Evolutionary conservation across 108 stramenopile genomes (phyloP), one percentile per base, ranked within the genome.

Genomic region (Pseudonitzschia multistriata): DNA sequence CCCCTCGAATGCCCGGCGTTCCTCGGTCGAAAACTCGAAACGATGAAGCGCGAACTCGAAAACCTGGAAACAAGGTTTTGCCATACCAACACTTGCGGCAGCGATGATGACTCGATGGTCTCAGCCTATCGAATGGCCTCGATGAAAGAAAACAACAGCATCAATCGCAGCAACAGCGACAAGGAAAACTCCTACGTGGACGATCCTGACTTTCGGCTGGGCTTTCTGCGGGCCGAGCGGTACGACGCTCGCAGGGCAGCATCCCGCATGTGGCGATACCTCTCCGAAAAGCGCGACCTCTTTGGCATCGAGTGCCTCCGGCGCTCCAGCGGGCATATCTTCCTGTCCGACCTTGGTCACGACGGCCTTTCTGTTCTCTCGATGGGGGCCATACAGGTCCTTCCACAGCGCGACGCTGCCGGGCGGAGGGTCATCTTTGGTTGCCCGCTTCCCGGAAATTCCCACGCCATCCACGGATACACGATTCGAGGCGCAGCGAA

Each of bases 141-240:
- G 15, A 17, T 13, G 15, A 10, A 10, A 2, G 42, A 1, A 2
- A 4, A 6, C 15, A 3, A 45, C 42, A 45, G 17, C 11, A 45
- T 17, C 42, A 45, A 45, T 17, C 3, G 17, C 42, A 4, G 17
- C 42, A 45, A 45, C 37, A 37, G 8, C 37, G 8, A 37, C 37
- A 37, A 37, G 6, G 5, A 37, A 5, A 37, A 37, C 37, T 8
- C 5, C 19, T 27, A 35, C 42, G 62, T 62, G 19, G 15, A 27
- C 10, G 5, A 42, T 37, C 17, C 33, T 22, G 35, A n/a, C 10
- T 34, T 62, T 37, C 7, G 15, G 25, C 8, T 40, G 10, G 62
- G 22, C 0, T 62, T 62, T 40, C 27, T 62, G 42, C 33, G 62
- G 34, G 62, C 62, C 34, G 62, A 62, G 40, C 21, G 19, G 5